Conservation (phyloP, 169 alveolate species). For the Ichthyophthirius multifiliis region DNA sequence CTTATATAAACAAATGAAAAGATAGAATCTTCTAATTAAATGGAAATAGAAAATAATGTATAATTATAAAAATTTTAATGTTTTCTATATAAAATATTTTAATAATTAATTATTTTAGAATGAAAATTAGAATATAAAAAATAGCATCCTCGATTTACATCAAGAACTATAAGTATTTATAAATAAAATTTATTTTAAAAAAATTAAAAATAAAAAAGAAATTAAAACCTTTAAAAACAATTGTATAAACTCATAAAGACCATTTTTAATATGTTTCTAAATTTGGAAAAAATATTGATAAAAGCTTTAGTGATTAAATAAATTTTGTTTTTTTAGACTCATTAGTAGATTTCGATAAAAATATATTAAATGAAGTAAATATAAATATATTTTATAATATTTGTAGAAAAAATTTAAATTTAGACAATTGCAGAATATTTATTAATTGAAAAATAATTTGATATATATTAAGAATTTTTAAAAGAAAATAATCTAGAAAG, state of each 20-base stretch:
- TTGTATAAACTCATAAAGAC: slow-evolving; percentile 15
- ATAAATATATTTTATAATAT: not conserved
- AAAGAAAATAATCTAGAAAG: not conserved
- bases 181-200: not conserved
- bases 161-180: not conserved
- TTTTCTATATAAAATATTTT: not conserved
- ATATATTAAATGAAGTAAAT: slow-evolving; percentile 5
- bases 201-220: not conserved
- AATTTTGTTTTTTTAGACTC: slow-evolving; percentile 25
- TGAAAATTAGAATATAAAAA: not conserved
- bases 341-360: slow-evolving; percentile 4
- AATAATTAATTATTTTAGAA: not conserved
- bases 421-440: slow-evolving; percentile 24
- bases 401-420: not conserved
- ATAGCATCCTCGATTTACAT: not conserved
- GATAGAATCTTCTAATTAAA: not conserved
- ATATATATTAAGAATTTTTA: slow-evolving; percentile 8
- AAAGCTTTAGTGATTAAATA: not conserved
- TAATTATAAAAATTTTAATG: not conserved
- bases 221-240: slow-evolving; percentile 20
- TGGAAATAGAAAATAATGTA: not conserved
- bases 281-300: slow-evolving; percentile 44
- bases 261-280: slow-evolving; percentile 27
- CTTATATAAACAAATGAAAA: not conserved
- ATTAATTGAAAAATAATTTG: slow-evolving; percentile 39